Evolutionary conservation across 768 basidiomycete genomes (phyloP).

Genomic region (Boletus subparvulus): DNA sequence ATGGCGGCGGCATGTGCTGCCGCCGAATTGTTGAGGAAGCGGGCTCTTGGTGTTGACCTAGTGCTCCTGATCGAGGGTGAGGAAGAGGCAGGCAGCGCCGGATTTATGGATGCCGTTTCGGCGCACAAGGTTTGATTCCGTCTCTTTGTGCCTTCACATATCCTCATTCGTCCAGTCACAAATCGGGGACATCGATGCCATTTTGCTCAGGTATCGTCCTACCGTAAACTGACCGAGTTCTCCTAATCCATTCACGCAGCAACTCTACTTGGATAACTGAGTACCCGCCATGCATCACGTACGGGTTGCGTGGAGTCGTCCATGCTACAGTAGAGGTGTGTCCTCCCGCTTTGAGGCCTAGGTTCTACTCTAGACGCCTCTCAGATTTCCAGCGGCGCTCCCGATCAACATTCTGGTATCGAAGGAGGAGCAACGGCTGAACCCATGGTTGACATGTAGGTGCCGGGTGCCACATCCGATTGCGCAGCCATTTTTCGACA

Average conservation of each 20-base stretch:
- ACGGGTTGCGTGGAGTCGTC: slow-evolving; percentile 91
- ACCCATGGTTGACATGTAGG: slow-evolving; percentile 92
- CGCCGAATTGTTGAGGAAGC: slow-evolving; percentile 68
- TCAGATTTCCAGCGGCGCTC: slow-evolving; percentile 67
- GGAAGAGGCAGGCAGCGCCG: slow-evolving; percentile 90
- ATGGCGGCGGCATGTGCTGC: slow-evolving; percentile 89
- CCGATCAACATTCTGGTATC: slow-evolving; percentile 91
- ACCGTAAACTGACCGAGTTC: neutral
- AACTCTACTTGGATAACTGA: slow-evolving; percentile 98
- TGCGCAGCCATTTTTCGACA: neutral
- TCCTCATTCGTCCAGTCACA: slow-evolving; percentile 47
- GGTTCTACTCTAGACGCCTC: neutral
- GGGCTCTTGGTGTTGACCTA: slow-evolving; percentile 81
- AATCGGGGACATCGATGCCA: slow-evolving; percentile 87
- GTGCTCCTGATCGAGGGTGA: slow-evolving; percentile 95
- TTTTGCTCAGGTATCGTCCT: slow-evolving; percentile 69
- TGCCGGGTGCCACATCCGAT: neutral
- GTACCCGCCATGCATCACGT: slow-evolving; percentile 89
- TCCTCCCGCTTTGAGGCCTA: neutral
- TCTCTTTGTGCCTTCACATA: neutral
- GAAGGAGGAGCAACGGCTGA: slow-evolving; percentile 88
- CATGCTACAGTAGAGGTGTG: slow-evolving; percentile 77
- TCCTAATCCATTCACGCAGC: slow-evolving; percentile 37
- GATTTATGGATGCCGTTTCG: slow-evolving; percentile 76
- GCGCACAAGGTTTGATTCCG: slow-evolving; percentile 61